Evolutionary conservation across 164 flowering plant species (phyloP).

Genomic region (Kalanchoe fedtschenkoi): DNA sequence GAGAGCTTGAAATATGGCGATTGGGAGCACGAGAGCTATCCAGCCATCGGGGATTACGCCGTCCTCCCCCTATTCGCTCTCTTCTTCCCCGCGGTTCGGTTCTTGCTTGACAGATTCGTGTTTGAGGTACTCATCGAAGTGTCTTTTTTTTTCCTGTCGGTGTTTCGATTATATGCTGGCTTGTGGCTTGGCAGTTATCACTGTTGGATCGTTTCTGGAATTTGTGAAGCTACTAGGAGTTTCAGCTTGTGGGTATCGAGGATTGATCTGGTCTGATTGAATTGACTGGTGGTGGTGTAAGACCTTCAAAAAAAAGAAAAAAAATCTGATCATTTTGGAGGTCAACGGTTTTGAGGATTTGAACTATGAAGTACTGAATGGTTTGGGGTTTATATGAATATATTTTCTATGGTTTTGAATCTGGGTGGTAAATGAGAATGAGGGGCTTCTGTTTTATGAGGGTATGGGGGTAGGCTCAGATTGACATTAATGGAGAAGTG

Average conservation of each 20-base stretch:
- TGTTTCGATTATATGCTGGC: background rate
- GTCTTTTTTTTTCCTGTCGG: background rate
- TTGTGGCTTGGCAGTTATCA: background rate
- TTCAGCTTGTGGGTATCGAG: background rate
- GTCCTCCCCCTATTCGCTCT: conserved; percentile 55
- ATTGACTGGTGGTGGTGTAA: conserved; percentile 1
- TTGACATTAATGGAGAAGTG: background rate
- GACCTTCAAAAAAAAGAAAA: too few species aligned
- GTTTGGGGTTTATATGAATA: background rate
- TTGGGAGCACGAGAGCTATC: conserved; percentile 69
- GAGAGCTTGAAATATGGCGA: conserved; percentile 8
- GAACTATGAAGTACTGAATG: background rate
- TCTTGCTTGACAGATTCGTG: conserved; percentile 68
- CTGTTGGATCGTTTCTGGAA: background rate
- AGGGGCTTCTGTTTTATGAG: background rate
- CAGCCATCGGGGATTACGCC: conserved; percentile 48
- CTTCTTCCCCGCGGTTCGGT: conserved; percentile 64
- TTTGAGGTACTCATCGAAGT: conserved; percentile 45
- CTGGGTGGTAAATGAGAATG: background rate
- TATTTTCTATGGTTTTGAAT: too few species aligned
- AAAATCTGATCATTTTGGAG: background rate
- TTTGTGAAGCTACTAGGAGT: background rate
- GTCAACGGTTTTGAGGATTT: background rate
- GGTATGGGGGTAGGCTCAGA: background rate
- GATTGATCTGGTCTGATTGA: background rate